Percentiles rank a stretch among this genome's conserved stretches.
These are phyloP conservation scores for Aspergillus hortae DNA, from an alignment of 2,329 filamentous ascomycete species.

Conservation along the genomic window DNA sequence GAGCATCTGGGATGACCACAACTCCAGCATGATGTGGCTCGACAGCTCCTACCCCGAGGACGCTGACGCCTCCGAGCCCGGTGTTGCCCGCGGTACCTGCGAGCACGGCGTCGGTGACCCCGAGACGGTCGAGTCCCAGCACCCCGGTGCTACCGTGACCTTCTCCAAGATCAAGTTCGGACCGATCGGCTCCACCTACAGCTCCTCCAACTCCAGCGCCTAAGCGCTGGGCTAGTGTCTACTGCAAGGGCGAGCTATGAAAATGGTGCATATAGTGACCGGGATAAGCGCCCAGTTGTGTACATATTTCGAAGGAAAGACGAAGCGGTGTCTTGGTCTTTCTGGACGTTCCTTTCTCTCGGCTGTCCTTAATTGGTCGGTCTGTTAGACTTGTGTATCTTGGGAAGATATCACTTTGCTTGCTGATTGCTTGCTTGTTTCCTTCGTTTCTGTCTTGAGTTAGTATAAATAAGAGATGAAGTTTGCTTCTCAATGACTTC, in stretches of 20 bases:
- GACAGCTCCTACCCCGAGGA: conserved; percentile 60
- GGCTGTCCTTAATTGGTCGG: neutral
- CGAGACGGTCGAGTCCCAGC: conserved; percentile 45
- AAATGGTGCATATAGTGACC: neutral
- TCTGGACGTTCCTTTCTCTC: neutral
- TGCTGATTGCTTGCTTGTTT: neutral
- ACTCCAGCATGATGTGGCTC: conserved; percentile 69
- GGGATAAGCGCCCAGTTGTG: neutral
- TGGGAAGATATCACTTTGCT: neutral
- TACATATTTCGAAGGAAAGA: conserved; percentile 6
- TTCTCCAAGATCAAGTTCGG: conserved; percentile 60
- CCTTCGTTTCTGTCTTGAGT: neutral
- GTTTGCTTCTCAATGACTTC: neutral
- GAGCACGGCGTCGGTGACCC: conserved; percentile 50
- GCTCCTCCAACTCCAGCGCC: neutral
- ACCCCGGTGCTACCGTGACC: conserved; percentile 48
- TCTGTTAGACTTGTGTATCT: neutral
- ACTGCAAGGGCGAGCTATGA: neutral
- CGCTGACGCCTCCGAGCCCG: conserved; percentile 40
- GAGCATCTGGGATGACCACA: conserved; percentile 60
- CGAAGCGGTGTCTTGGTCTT: neutral
- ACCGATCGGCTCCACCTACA: conserved; percentile 52
- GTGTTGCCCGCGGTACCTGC: conserved; percentile 55
- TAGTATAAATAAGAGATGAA: conserved; percentile 1
- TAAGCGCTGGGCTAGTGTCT: neutral